Evolutionary conservation across 345 rosid genomes (phyloP).

Genomic region (Eucalyptus brandiana): DNA sequence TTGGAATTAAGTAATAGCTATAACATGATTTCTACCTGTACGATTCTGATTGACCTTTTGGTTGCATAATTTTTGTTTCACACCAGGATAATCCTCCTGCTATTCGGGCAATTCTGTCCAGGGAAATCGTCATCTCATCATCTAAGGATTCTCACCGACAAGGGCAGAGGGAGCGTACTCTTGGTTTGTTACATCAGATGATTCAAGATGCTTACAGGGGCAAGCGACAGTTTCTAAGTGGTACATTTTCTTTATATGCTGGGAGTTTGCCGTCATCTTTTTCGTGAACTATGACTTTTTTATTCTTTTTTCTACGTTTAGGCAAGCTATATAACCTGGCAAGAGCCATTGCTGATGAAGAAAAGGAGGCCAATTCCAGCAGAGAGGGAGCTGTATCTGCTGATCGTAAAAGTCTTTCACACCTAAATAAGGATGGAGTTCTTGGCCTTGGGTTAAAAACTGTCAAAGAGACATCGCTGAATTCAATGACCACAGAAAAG

Average conservation of each 20-base stretch:
- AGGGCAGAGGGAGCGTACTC: conserved; percentile 86
- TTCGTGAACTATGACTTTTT: background rate
- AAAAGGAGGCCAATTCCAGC: conserved; percentile 37
- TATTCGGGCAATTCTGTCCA: conserved; percentile 56
- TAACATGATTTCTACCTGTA: background rate
- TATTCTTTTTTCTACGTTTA: conserved; percentile 12
- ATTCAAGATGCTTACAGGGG: conserved; percentile 96
- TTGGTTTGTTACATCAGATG: conserved; percentile 89
- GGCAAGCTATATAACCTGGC: conserved; percentile 98
- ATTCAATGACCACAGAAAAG: conserved; percentile 32
- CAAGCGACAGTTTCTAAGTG: conserved; percentile 95
- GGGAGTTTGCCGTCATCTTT: background rate
- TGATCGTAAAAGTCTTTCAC: conserved; percentile 22
- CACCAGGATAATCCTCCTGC: conserved; percentile 59
- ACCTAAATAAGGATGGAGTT: conserved; percentile 59
- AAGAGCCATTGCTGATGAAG: conserved; percentile 92
- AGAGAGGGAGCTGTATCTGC: conserved; percentile 31
- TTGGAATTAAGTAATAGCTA: background rate
- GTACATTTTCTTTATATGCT: conserved; percentile 18
- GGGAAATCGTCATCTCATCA: conserved; percentile 46
- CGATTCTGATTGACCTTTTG: background rate
- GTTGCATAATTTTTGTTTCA: background rate
- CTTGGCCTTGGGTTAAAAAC: conserved; percentile 85
- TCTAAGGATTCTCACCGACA: conserved; percentile 60
- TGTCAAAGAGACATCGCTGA: conserved; percentile 27